Conservation (phyloP, 2,329 filamentous ascomycete species). For the Pseudogymnoascus sp. region DNA sequence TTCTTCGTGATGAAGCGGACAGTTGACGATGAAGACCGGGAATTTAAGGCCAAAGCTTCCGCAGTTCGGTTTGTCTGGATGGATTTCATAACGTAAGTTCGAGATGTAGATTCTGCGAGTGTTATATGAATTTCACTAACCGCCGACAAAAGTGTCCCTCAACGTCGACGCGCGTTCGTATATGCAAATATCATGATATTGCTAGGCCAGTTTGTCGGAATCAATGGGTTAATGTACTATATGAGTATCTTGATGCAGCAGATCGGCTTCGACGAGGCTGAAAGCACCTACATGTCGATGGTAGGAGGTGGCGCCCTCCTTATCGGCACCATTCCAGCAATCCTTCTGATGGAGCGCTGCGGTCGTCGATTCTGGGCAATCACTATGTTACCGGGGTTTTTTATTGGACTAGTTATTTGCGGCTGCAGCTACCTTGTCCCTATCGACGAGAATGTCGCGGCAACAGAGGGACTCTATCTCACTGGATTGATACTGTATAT, state of each 20-base stretch:
- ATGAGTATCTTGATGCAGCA: constrained; percentile 59
- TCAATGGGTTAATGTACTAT: constrained; percentile 65
- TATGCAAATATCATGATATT: constrained; percentile 64
- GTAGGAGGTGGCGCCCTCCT: constrained; percentile 61
- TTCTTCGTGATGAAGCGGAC: constrained; percentile 64
- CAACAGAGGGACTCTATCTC: constrained; percentile 56
- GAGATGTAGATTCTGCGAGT: neutral
- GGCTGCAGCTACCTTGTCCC: constrained; percentile 52
- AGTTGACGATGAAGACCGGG: constrained; percentile 47
- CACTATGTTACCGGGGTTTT: constrained; percentile 62
- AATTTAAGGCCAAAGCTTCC: constrained; percentile 38
- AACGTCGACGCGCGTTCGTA: constrained; percentile 54
- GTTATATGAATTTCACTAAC: neutral
- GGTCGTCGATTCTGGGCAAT: constrained; percentile 70
- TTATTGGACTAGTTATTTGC: constrained; percentile 59
- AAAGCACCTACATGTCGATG: constrained; percentile 67
- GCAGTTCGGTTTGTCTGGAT: constrained; percentile 58
- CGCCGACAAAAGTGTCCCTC: constrained; percentile 38
- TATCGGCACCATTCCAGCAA: constrained; percentile 59
- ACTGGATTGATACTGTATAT: constrained; percentile 59
- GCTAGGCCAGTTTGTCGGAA: constrained; percentile 61
- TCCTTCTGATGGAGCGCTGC: constrained; percentile 63
- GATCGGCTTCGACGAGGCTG: constrained; percentile 54
- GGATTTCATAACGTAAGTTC: constrained; percentile 58
- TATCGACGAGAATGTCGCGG: constrained; percentile 33